Evolutionary conservation across 2,329 filamentous ascomycete species (phyloP).

Genomic region (Ophiostoma ips): DNA sequence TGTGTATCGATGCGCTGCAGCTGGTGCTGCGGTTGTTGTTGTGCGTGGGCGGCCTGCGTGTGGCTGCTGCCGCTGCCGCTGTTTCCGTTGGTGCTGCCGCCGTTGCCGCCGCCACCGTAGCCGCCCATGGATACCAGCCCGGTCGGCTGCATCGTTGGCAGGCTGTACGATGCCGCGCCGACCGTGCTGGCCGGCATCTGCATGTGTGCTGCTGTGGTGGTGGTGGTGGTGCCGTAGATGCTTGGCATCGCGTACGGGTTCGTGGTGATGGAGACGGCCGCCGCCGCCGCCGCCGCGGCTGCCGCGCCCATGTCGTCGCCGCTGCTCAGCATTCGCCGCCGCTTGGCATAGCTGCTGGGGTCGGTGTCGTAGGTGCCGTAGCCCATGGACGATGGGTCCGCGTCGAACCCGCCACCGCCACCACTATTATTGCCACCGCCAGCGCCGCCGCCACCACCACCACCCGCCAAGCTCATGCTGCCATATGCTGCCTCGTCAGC

Average conservation of each 20-base stretch:
- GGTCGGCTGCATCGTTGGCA: slow-evolving; percentile 3
- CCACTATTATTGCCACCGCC: no score
- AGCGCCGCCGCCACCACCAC: no score
- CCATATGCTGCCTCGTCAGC: not conserved
- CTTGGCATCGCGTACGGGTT: not conserved
- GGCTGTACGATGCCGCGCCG: slow-evolving; percentile 9
- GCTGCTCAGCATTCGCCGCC: slow-evolving; percentile 6
- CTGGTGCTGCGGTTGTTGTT: slow-evolving; percentile 2
- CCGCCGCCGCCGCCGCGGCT: not conserved
- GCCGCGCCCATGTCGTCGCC: slow-evolving; percentile 1
- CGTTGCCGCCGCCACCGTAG: not conserved
- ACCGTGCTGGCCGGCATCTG: slow-evolving; percentile 8
- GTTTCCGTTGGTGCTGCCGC: no score
- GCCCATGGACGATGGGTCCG: not conserved
- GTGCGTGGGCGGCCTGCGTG: not conserved
- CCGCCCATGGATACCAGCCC: not conserved
- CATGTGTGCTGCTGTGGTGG: not conserved
- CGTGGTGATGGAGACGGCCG: not conserved
- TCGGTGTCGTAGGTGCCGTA: slow-evolving; percentile 10
- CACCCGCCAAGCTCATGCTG: not conserved
- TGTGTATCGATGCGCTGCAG: slow-evolving; percentile 11
- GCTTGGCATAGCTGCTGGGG: slow-evolving; percentile 2
- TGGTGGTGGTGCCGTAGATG: not conserved
- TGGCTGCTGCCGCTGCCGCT: no score
- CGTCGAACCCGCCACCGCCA: slow-evolving; percentile 6